Evolutionary conservation across 805 yeast genomes (phyloP), one percentile per base, ranked within the genome.

Genomic region (Clavispora phyllophila): DNA sequence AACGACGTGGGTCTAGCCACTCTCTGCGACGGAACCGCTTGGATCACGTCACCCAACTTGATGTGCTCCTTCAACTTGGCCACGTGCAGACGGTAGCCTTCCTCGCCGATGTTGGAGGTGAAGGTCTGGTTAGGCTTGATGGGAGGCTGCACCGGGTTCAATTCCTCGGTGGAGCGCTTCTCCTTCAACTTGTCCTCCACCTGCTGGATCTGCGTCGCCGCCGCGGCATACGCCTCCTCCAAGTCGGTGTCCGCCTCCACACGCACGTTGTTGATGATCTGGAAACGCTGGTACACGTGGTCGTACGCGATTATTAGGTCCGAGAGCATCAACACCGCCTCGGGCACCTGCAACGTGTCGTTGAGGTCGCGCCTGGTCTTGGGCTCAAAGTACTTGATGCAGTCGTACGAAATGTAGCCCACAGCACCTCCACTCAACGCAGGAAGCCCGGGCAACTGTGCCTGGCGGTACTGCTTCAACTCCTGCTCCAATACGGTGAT

Each of bases 11-110:
- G 96, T 64, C 97, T 82, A 5, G 95, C 87, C 22, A 93, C 89
- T 59, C 99, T 78, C 71, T 93, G 99, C 1, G 97, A 90, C 5
- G 99, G 99, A 19, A 93, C 99, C 1, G 96, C 96, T 66, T 93
- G 99, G 67, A 93, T 86, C 44, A 93, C 87, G 58, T 93, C 98
- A 45, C 99, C 99, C 53, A 80, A 79, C 55, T 82, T 66, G 54
- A 93, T 93, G 58, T 91, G 96, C 33, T 78, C 65, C 58, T 89
- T 89, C 57, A 93, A 75, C 12, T 64, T 73, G 10, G 70, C 62
- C 31, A 93, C 99, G 62, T 87, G 95, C 24, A 56, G 55, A 65
- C 93, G 96, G 62, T 93, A 93, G 39, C 99, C 99, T 44, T 81
- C 86, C 67, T 88, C 86, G 37, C 98, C 99, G 49, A 91, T 80